Evolutionary conservation across 2,329 filamentous ascomycete genomes (phyloP), one percentile per base, ranked within the genome.

Genomic region (Zelopaecilomyces penicillatus): DNA sequence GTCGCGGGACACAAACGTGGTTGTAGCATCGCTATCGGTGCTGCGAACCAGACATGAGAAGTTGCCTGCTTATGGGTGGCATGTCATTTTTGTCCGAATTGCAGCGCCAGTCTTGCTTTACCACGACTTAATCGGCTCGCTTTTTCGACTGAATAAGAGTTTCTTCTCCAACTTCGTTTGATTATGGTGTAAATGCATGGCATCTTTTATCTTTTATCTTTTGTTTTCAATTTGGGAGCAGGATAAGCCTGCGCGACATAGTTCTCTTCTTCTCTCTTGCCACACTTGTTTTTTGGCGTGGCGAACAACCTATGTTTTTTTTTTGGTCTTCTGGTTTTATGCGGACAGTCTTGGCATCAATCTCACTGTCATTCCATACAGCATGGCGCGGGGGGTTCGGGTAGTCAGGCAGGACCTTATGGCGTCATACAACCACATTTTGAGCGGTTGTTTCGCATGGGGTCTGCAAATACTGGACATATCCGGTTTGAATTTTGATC

Each of bases 311-410:
- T 19, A 19, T n/a, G n/a, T n/a, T 19, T 19, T 19, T 19, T 19
- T 19, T 3, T 19, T 19, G 19, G 19, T 19, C 10, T 19, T 30
- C 5, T 40, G 27, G 11, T 40, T 40, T 40, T 40, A 30, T 27
- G 38, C 27, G 29, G 29, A n/a, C 19, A 26, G 8, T 30, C 11
- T 40, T 30, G 27, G 12, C 26, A 30, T 40, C 9, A 29, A 40
- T 30, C 29, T n/a, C 27, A 30, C 32, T 30, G 29, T 40, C 29
- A 11, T 40, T 40, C 38, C 38, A 19, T 31, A 40, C 38, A 30
- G 38, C 38, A 40, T 40, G 38, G 38, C 38, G 38, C 38, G 38
- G 38, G 38, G 29, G 38, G 29, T 40, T 40, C 28, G 29, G 38
- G 32, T 40, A n/a, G 12, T 40, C n/a, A 19, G 27, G 27, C 19